Percentiles rank a stretch among this genome's conserved stretches.
Conservation (phyloP, 805 yeast genomes). For the Candida silvicultrix region DNA sequence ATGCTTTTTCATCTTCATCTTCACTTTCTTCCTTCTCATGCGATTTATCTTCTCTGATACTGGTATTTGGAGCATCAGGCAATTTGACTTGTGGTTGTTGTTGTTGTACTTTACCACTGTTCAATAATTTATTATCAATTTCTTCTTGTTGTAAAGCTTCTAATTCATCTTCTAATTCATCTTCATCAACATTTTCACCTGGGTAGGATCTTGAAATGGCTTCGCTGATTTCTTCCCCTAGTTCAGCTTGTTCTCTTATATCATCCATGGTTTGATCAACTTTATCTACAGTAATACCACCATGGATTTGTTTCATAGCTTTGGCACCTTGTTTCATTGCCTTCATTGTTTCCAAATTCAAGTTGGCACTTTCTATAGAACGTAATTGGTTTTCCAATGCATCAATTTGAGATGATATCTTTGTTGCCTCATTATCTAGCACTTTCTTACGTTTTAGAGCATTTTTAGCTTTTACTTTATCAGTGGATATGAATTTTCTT, state of each 20-base stretch:
- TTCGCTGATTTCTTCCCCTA: constrained; percentile 91
- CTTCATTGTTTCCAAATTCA: constrained; percentile 96
- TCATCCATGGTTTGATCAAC: constrained; percentile 98
- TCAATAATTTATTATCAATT: constrained; percentile 49
- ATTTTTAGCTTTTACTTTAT: constrained; percentile 59
- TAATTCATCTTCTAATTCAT: constrained; percentile 91
- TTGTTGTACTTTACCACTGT: constrained; percentile 27
- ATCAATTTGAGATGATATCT: constrained; percentile 82
- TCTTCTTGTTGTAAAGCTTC: constrained; percentile 84
- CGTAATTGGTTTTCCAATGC: constrained; percentile 84
- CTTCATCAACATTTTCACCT: constrained; percentile 71
- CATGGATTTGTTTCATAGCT: constrained; percentile 95
- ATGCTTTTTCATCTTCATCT: constrained; percentile 80
- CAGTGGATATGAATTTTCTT: constrained; percentile 64
- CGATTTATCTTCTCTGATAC: constrained; percentile 18
- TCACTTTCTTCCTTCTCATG: constrained; percentile 32
- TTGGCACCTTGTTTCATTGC: constrained; percentile 97
- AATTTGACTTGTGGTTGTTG: constrained; percentile 22
- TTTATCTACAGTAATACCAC: constrained; percentile 90
- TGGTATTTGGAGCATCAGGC: constrained; percentile 41
- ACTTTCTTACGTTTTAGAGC: constrained; percentile 87
- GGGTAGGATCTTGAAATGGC: constrained; percentile 95
- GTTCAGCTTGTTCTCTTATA: constrained; percentile 92
- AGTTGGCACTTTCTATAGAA: constrained; percentile 90
- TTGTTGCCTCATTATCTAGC: constrained; percentile 67